Conservation (phyloP, 805 yeast genomes). For the Barnettozyma californica region DNA sequence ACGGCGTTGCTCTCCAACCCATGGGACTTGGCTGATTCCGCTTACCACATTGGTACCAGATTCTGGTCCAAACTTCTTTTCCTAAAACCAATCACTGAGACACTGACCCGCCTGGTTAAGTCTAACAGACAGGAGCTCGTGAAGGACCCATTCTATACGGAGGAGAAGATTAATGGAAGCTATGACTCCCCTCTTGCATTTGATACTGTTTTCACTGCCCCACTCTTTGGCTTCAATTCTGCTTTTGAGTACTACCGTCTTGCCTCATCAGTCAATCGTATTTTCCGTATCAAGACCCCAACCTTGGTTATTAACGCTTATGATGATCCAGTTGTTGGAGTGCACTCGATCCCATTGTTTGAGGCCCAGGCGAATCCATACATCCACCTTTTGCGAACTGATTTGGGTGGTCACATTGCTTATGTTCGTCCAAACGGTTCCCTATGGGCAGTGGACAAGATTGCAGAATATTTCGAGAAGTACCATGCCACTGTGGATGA, state of each 20-base stretch:
- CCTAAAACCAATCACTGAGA: constrained; percentile 36
- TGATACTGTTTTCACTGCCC: constrained; percentile 58
- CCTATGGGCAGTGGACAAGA: constrained; percentile 43
- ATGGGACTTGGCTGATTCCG: constrained; percentile 63
- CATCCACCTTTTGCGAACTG: constrained; percentile 49
- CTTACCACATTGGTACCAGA: constrained; percentile 36
- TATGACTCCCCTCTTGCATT: constrained; percentile 44
- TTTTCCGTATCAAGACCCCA: constrained; percentile 56
- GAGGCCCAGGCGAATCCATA: constrained; percentile 55
- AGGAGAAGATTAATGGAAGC: constrained; percentile 32
- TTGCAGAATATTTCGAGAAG: constrained; percentile 35
- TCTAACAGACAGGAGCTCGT: constrained; percentile 35
- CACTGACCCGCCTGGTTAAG: constrained; percentile 38
- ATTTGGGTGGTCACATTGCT: constrained; percentile 70
- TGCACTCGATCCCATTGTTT: constrained; percentile 42
- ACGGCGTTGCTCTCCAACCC: constrained; percentile 62
- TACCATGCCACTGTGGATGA: constrained; percentile 31
- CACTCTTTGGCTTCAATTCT: constrained; percentile 55
- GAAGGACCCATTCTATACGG: constrained; percentile 29
- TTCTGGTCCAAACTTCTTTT: constrained; percentile 37
- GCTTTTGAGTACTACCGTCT: constrained; percentile 60
- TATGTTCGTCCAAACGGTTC: constrained; percentile 38
- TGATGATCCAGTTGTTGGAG: constrained; percentile 65
- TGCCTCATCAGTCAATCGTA: constrained; percentile 55
- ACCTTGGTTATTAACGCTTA: constrained; percentile 50